Evolutionary conservation across 805 yeast genomes (phyloP).

Genomic region (Brettanomyces custersianus): DNA sequence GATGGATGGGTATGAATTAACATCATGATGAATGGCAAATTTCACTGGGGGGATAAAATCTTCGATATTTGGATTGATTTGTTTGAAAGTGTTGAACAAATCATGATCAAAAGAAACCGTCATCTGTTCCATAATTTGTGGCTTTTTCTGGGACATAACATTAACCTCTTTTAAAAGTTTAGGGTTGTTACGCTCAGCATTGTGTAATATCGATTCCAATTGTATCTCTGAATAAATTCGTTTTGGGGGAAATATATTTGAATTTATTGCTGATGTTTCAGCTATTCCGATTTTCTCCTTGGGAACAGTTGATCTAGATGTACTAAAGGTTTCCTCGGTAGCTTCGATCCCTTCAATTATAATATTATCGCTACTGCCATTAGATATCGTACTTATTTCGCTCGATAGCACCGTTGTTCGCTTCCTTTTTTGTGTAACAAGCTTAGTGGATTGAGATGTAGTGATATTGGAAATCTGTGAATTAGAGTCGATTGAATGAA

Average conservation of each 20-base stretch:
- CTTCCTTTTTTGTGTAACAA: too few species aligned
- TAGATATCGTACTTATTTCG: conserved; percentile 1
- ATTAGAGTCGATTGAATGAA: too few species aligned
- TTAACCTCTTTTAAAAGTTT: conserved; percentile 24
- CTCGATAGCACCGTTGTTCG: too few species aligned
- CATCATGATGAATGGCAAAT: conserved; percentile 4
- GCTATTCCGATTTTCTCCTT: too few species aligned
- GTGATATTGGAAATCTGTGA: too few species aligned
- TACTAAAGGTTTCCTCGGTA: too few species aligned
- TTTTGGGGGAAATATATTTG: background rate
- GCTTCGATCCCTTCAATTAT: conserved; percentile 1
- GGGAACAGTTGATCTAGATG: too few species aligned
- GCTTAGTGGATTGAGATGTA: too few species aligned
- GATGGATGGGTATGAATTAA: conserved; percentile 31
- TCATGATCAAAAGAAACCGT: conserved; percentile 31
- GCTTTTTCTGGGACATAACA: conserved; percentile 33
- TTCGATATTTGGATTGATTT: conserved; percentile 13
- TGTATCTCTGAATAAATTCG: conserved; percentile 8
- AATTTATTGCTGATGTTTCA: background rate
- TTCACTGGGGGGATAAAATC: conserved; percentile 9
- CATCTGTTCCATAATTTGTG: conserved; percentile 44
- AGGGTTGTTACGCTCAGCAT: conserved; percentile 11
- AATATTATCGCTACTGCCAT: background rate
- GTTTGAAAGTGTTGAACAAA: conserved; percentile 22
- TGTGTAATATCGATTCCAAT: conserved; percentile 14